Base-by-base conservation (phyloP, 768 basidiomycete species). In the Amanita molliuscula region DNA sequence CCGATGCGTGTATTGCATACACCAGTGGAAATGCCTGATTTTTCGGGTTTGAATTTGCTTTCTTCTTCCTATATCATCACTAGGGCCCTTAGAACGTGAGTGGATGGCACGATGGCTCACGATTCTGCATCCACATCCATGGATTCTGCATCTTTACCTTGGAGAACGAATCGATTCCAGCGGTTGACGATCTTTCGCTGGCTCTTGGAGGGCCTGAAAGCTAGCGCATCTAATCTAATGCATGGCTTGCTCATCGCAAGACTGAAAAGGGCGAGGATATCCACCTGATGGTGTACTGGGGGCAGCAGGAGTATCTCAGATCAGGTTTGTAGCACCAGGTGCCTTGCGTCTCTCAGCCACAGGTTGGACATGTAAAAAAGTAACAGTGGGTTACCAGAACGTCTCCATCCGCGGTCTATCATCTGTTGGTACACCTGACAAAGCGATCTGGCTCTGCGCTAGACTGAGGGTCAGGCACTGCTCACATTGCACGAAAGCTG, bases 251-350 rank as follows among this genome's bases (percentile, higher is more conserved):
- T 34, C 51, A 25, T 47, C 47, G 51, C 34, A 49, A 20, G 53
- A 20, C 33, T 35, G 28, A 28, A 18, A 54, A 38, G 53, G 25
- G 36, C 21, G 42, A 25, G 44, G 54, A 44, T 62, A 41, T 71
- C 49, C 57, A 87, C 91, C 79, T 88, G 63, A 97, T 97, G 3
- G 95, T 91, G 61, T 96, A 95, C 56, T 92, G 88, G 0, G 94
- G 90, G 62, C 95, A 98, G 61, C 95, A 97, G 8, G 91, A 84
- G 4, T 66, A 62, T 54, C 70, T 75, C 64, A 94, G 70, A 63
- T 94, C 82, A 3, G 93, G 93, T 54, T 88, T 90, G 65, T 97
- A 97, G 58, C 89, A 82, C 66, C 82, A 93, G 25, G 68, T 71
- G 3, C 77, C 77, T 76, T 76, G 42, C n/a, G 18, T 36, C 9